Evolutionary conservation across 352 stramenopile species (phyloP).

Genomic region (Paralagenidium karlingii): DNA sequence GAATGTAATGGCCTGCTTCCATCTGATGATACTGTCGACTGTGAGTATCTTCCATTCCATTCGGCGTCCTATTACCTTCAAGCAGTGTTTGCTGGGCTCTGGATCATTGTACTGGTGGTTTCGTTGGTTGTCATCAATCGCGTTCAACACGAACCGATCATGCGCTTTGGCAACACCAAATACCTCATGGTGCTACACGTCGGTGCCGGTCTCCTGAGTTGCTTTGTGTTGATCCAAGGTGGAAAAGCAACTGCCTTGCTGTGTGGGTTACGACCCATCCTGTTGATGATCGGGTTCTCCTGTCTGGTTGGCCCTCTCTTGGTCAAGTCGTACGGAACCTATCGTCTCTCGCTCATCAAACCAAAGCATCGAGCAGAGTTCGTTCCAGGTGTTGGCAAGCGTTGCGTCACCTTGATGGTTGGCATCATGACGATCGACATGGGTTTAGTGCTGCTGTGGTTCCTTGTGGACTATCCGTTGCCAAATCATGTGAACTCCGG

Average conservation of each 20-base stretch:
- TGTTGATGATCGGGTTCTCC: slow-evolving; percentile 25
- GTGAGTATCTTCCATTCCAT: slow-evolving; percentile 26
- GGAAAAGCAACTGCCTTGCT: slow-evolving; percentile 16
- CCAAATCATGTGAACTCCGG: no score
- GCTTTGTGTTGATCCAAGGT: slow-evolving; percentile 12
- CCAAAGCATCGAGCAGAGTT: no score
- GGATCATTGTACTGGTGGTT: slow-evolving; percentile 6
- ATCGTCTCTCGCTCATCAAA: no score
- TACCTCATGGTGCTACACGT: slow-evolving; percentile 36
- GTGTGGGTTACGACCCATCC: slow-evolving; percentile 19
- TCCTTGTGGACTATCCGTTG: no score
- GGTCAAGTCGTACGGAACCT: slow-evolving; percentile 39
- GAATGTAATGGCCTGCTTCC: slow-evolving; percentile 16
- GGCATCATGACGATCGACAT: no score
- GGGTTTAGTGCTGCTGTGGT: no score
- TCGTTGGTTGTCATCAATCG: slow-evolving; percentile 15
- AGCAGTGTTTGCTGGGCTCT: slow-evolving; percentile 3
- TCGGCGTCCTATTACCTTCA: slow-evolving; percentile 9
- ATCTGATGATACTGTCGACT: slow-evolving; percentile 8
- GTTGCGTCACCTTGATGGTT: no score
- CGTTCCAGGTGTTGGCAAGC: no score
- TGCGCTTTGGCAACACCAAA: slow-evolving; percentile 56
- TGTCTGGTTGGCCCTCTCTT: slow-evolving; percentile 22
- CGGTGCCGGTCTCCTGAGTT: slow-evolving; percentile 38
- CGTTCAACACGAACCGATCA: slow-evolving; percentile 21